Percentiles rank a stretch among this genome's conserved stretches.
These are phyloP conservation scores for Xerocomellus chrysenteron DNA, from an alignment of 768 basidiomycete species.

Conservation along the genomic window DNA sequence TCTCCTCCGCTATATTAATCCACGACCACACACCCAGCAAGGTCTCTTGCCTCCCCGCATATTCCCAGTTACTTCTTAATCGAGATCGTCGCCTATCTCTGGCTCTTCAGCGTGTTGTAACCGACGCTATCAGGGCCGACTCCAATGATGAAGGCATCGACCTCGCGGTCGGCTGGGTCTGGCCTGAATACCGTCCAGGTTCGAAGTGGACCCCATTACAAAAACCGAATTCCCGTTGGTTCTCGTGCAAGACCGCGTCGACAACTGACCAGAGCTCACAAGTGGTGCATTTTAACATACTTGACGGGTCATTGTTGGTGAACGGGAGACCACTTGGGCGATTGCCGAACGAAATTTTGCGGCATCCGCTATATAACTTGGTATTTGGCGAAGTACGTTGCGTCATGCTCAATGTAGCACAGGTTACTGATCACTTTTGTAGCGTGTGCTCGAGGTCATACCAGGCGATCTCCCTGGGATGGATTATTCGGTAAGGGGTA, in stretches of 20 bases:
- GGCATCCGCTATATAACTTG: constrained; percentile 17
- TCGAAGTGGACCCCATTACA: constrained; percentile 20
- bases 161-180: constrained; percentile 20
- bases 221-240: constrained; percentile 20
- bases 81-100: constrained; percentile 33
- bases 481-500: constrained; percentile 23
- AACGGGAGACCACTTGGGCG: constrained; percentile 26
- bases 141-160: constrained; percentile 11
- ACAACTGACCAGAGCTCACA: constrained; percentile 16
- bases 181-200: constrained; percentile 25
- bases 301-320: constrained; percentile 28
- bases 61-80: constrained; percentile 22
- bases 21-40: constrained; percentile 24
- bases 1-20: constrained; percentile 26
- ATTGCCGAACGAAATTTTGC: constrained; percentile 19
- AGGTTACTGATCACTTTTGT: not conserved
- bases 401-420: not conserved
- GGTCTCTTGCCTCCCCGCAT: not conserved
- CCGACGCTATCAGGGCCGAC: not conserved
- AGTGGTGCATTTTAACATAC: constrained; percentile 21
- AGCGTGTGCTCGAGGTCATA: constrained; percentile 23
- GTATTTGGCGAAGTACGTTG: constrained; percentile 23
- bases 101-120: constrained; percentile 16
- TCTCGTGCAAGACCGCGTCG: constrained; percentile 17
- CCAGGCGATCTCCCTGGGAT: constrained; percentile 27